These are phyloP conservation scores for Hippophae rhamnoides DNA, from an alignment of 306 rosid genomes.

Conservation along the genomic window DNA sequence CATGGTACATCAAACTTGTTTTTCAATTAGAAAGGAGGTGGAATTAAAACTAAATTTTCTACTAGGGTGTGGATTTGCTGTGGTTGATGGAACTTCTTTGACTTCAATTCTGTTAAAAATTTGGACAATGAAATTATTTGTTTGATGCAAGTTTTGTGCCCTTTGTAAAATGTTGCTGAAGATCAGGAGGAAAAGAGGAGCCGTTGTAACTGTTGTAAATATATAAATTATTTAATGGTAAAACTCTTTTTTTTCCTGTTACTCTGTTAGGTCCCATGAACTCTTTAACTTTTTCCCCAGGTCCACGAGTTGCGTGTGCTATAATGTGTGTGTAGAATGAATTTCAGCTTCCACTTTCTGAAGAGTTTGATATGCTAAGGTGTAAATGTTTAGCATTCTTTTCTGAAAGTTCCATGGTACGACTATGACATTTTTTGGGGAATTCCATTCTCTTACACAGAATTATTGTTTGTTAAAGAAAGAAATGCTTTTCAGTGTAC, in stretches of 20 bases:
- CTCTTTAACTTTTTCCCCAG: too few relatives aligned
- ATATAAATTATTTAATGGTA: constrained; percentile 49
- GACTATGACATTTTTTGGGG: too few relatives aligned
- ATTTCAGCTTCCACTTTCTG: too few relatives aligned
- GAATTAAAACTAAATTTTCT: constrained; percentile 29
- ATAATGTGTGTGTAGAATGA: too few relatives aligned
- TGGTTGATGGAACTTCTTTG: constrained; percentile 25
- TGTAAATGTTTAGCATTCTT: too few relatives aligned
- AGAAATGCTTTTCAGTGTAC: too few relatives aligned
- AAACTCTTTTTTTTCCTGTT: constrained; percentile 27
- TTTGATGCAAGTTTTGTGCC: constrained; percentile 31
- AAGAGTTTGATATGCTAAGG: too few relatives aligned
- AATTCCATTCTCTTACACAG: too few relatives aligned
- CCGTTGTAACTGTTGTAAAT: constrained; percentile 70
- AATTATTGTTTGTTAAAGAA: too few relatives aligned
- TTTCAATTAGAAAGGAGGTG: constrained; percentile 32
- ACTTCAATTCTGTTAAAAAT: constrained; percentile 24
- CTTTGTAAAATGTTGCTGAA: constrained; percentile 37
- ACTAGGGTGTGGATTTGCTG: constrained; percentile 33
- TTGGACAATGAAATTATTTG: constrained; percentile 34
- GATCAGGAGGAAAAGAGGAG: constrained; percentile 21
- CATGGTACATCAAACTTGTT: constrained; percentile 56
- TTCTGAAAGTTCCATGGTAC: too few relatives aligned
- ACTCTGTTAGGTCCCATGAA: neutral
- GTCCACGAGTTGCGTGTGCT: too few relatives aligned